Evolutionary conservation across 2,329 filamentous ascomycete genomes (phyloP).

Genomic region (Hypoxylon sp.): DNA sequence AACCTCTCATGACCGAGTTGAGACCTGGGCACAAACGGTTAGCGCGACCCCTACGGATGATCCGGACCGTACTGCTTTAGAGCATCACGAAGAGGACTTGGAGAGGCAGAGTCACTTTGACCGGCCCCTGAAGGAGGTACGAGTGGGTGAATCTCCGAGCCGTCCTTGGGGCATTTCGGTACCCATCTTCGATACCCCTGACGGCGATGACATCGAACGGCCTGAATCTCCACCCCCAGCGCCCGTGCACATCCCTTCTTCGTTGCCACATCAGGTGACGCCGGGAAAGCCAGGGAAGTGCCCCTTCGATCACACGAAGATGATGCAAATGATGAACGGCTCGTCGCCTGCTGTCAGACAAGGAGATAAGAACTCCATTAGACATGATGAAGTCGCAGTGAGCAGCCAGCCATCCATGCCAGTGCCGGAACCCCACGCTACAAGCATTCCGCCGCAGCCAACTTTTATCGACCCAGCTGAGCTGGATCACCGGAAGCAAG

Average conservation of each 20-base stretch:
- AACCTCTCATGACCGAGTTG: constrained; percentile 76
- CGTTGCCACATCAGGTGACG: constrained; percentile 44
- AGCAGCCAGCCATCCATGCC: constrained; percentile 42
- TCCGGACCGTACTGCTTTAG: constrained; percentile 55
- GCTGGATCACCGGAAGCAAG: constrained; percentile 50
- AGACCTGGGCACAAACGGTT: constrained; percentile 87
- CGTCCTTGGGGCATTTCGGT: constrained; percentile 93
- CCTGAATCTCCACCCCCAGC: constrained; percentile 69
- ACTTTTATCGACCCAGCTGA: constrained; percentile 63
- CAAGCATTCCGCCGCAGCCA: constrained; percentile 56
- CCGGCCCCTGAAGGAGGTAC: constrained; percentile 84
- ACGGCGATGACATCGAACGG: constrained; percentile 54
- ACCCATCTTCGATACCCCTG: constrained; percentile 65
- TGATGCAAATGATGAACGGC: constrained; percentile 53
- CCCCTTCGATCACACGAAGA: constrained; percentile 67
- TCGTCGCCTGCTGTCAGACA: constrained; percentile 45
- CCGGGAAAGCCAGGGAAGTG: constrained; percentile 61
- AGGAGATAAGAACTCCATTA: constrained; percentile 44
- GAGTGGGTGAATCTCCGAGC: constrained; percentile 94
- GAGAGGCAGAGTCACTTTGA: constrained; percentile 82
- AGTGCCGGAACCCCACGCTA: constrained; percentile 42
- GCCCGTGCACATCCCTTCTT: constrained; percentile 62
- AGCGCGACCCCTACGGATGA: constrained; percentile 60
- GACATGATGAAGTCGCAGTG: constrained; percentile 36
- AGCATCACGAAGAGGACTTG: constrained; percentile 61